phyloP scores from a whole-genome alignment of 768 basidiomycete genomes.

The Gymnopilus junonius region DNA sequence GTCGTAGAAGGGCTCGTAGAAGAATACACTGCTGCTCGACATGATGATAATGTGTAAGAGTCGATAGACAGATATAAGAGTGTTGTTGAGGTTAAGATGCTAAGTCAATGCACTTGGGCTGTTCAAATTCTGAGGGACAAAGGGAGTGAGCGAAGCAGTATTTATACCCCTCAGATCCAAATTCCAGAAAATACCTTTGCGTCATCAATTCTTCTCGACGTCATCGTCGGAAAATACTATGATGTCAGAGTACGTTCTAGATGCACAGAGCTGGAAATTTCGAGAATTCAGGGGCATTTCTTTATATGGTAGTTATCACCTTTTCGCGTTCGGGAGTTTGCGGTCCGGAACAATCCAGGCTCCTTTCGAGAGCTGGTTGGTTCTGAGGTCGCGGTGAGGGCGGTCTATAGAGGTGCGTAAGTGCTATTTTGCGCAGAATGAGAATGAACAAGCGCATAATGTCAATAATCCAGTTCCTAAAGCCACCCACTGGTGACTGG shows the following conservation, averaged over 20 bases:
- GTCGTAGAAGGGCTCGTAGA: slow-evolving; percentile 50
- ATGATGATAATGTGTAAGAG: slow-evolving; percentile 1
- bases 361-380: neutral
- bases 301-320: neutral
- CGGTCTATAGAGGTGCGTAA: too few relatives aligned
- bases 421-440: too few relatives aligned
- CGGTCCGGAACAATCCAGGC: neutral
- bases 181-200: neutral
- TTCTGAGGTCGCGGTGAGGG: too few relatives aligned
- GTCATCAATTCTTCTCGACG: too few relatives aligned
- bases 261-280: neutral
- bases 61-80: neutral
- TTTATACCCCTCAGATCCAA: neutral
- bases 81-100: neutral
- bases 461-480: too few relatives aligned
- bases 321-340: neutral
- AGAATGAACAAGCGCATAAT: too few relatives aligned
- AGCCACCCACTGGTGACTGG: too few relatives aligned
- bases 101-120: neutral
- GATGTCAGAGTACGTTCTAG: neutral
- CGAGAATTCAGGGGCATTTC: neutral
- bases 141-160: neutral
- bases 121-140: neutral
- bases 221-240: neutral
- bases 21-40: slow-evolving; percentile 31